phyloP scores from a whole-genome alignment of 306 rosid species.

The Medicago lupulina region DNA sequence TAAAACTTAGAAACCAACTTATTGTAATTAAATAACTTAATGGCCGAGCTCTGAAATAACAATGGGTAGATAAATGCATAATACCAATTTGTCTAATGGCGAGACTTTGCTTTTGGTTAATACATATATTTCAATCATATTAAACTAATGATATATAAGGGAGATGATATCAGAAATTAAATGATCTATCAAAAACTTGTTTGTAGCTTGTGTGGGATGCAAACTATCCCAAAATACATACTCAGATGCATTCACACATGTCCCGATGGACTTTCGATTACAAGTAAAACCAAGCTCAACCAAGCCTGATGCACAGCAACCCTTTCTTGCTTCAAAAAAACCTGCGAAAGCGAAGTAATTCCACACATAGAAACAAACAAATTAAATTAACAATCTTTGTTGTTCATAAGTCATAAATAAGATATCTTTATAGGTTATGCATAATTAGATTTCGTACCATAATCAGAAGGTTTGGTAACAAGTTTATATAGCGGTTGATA shows the following conservation, averaged over 20 bases:
- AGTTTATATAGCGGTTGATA: neutral
- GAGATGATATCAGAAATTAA: neutral
- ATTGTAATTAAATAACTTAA: no score
- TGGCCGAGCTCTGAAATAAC: no score
- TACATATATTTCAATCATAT: no score
- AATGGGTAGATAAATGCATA: no score
- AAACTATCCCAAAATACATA: slow-evolving; percentile 8
- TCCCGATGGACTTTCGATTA: neutral
- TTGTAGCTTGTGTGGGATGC: neutral
- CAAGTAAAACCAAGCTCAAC: neutral
- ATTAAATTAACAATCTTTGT: neutral
- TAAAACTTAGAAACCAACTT: no score
- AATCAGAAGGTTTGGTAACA: neutral
- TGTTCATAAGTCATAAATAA: neutral
- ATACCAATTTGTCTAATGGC: no score
- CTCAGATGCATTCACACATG: slow-evolving; percentile 7
- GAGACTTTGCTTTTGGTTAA: no score
- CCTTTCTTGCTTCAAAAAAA: neutral
- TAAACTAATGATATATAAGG: no score
- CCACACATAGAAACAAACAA: neutral
- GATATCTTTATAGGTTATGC: neutral
- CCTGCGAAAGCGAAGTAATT: neutral
- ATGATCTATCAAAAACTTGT: neutral
- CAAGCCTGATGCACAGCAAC: neutral
- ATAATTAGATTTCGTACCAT: slow-evolving; percentile 3